Percentiles rank a stretch among this genome's conserved stretches.
Evolutionary conservation across 352 stramenopile genomes (phyloP).

Genomic region (Vaucheria bursata): DNA sequence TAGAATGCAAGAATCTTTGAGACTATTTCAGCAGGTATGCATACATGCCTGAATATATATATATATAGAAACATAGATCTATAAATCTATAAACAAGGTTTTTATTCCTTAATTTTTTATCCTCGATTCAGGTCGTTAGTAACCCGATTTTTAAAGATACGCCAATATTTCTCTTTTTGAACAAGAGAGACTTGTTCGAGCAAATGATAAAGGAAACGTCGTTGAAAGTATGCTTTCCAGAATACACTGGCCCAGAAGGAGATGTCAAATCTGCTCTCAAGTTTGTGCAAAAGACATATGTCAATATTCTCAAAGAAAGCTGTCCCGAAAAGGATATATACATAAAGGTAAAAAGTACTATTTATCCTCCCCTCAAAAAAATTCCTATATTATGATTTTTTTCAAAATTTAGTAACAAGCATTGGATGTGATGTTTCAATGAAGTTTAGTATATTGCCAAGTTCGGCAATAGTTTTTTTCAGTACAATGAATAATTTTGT

Average conservation of each 20-base stretch:
- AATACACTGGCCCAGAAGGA: conserved; percentile 31
- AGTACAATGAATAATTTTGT: too few relatives aligned
- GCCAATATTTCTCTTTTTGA: conserved; percentile 87
- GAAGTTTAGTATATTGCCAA: too few relatives aligned
- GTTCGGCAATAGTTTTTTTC: too few relatives aligned
- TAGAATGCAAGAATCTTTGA: conserved; percentile 85
- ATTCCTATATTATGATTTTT: too few relatives aligned
- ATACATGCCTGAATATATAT: conserved; percentile 54
- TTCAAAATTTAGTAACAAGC: too few relatives aligned
- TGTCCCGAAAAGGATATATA: conserved; percentile 31
- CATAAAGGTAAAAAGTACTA: too few relatives aligned
- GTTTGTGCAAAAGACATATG: conserved; percentile 19
- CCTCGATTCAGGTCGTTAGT: conserved; percentile 25
- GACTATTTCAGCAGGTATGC: conserved; percentile 82
- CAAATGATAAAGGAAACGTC: conserved; percentile 75
- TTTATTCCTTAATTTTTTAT: too few relatives aligned
- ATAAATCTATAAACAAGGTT: too few relatives aligned
- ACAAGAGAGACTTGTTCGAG: conserved; percentile 92
- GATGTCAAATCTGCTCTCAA: conserved; percentile 40
- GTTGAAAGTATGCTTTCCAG: conserved; percentile 41
- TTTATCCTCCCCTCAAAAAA: too few relatives aligned
- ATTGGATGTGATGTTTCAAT: too few relatives aligned
- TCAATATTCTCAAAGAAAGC: conserved; percentile 22
- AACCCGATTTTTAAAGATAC: conserved; percentile 84
- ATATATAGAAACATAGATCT: too few relatives aligned